Evolutionary conservation across 139 green algal genomes (phyloP).

Genomic region (Chlorella sp.): DNA sequence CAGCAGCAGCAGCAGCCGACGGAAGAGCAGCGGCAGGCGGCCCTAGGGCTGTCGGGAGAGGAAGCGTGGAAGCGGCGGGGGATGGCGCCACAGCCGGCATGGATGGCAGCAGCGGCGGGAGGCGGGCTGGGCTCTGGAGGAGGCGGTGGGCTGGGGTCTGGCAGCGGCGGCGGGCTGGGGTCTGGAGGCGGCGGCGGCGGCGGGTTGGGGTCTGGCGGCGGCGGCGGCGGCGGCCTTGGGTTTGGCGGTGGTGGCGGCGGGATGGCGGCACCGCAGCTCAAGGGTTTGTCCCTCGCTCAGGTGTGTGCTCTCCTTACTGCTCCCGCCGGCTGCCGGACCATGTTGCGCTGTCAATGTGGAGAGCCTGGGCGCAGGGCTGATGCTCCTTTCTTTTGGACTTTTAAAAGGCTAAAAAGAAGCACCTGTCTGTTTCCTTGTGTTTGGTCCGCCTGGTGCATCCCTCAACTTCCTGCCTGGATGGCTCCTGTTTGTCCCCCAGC

Average conservation of each 20-base stretch:
- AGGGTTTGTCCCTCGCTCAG: slow-evolving; percentile 46
- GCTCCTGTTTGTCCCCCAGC: no score
- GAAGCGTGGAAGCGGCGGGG: slow-evolving; percentile 58
- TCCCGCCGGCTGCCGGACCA: no score
- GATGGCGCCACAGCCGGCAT: neutral
- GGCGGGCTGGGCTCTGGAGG: slow-evolving; percentile 10
- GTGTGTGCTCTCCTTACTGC: neutral
- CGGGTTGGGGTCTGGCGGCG: neutral
- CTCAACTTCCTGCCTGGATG: no score
- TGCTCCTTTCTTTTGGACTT: no score
- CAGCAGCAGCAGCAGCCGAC: slow-evolving; percentile 32
- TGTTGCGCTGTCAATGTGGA: no score
- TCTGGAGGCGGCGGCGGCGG: neutral
- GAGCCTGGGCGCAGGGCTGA: no score
- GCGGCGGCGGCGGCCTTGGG: slow-evolving; percentile 4
- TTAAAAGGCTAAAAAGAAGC: no score
- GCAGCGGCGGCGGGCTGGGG: neutral
- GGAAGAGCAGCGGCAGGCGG: slow-evolving; percentile 42
- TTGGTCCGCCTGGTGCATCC: no score
- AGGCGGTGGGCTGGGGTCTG: neutral
- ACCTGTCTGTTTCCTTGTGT: no score
- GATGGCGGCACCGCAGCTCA: slow-evolving; percentile 7
- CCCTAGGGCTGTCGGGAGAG: slow-evolving; percentile 61
- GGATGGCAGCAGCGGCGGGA: neutral
- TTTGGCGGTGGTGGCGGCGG: neutral